Evolutionary conservation across 768 basidiomycete species (phyloP).

Genomic region (Rossbeevera mucosa): DNA sequence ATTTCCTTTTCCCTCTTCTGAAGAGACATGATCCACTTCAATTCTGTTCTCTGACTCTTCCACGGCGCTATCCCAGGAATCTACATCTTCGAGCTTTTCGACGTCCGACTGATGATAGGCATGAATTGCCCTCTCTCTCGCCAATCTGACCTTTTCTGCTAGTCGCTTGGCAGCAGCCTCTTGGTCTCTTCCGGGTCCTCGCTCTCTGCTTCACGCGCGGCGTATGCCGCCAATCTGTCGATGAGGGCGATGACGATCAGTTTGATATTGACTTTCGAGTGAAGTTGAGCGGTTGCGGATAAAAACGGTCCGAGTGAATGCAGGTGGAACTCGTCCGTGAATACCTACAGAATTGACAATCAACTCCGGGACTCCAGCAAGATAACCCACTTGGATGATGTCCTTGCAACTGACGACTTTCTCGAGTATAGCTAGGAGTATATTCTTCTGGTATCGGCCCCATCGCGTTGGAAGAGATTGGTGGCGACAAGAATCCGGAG

Average conservation of each 20-base stretch:
- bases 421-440: conserved; percentile 90
- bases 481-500: conserved; percentile 95
- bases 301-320: conserved; percentile 95
- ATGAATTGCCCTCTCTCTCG: conserved; percentile 56
- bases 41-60: conserved; percentile 21
- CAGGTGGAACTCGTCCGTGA: conserved; percentile 97
- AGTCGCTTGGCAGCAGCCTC: conserved; percentile 83
- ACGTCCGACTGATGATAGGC: conserved; percentile 40
- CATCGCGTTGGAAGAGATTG: conserved; percentile 93
- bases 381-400: conserved; percentile 79
- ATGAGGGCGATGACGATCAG: conserved; percentile 96
- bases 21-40: conserved; percentile 17
- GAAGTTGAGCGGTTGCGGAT: conserved; percentile 90
- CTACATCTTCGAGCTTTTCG: conserved; percentile 18
- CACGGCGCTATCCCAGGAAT: conserved; percentile 24
- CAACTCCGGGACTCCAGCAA: too few relatives aligned
- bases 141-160: conserved; percentile 78
- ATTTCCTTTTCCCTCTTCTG: conserved; percentile 45
- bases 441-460: conserved; percentile 87
- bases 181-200: conserved; percentile 95
- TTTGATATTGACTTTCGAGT: conserved; percentile 98
- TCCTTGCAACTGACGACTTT: conserved; percentile 99
- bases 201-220: conserved; percentile 94
- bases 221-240: conserved; percentile 92
- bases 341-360: conserved; percentile 55